Base-by-base conservation (phyloP, 164 flowering plant genomes). In the Brasenia schreberi region DNA sequence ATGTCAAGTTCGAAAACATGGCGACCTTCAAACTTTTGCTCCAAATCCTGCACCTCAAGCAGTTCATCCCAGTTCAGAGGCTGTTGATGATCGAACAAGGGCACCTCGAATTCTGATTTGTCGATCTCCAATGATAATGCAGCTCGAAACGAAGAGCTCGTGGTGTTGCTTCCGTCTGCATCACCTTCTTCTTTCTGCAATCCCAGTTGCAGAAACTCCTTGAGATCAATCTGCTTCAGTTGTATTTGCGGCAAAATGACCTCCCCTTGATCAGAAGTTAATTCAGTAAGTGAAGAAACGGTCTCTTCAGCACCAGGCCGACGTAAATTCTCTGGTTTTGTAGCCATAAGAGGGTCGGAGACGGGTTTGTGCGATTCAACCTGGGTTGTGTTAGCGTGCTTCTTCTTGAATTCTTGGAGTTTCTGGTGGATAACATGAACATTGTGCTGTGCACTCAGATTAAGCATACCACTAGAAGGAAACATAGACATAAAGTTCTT, bases 341-440 rank as follows among this genome's bases (percentile, higher is more conserved):
- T 17, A 60, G 6, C 23, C 65, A 65, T 53, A 61, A 39, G 68
- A 71, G 53, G 67, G 19, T 63, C 65, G 76, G 14, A 75, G 68
- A 60, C 76, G 71, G 11, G 87, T 7, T 27, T 66, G 68, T 12
- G 71, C 53, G 14, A 65, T 64, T 27, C 68, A 27, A 18, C 74
- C 65, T 19, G 76, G 19, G 33, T 69, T 78, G n/a, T 65, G 4
- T 70, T 23, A 43, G 69, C 64, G 3, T 69, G 80, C 27, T 73
- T 84, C 68, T 80, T 81, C 84, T 88, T 84, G 64, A 94, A 83
- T 45, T 87, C 92, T 68, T 94, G 82, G 19, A 94, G 89, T 75
- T 87, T 83, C 72, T 94, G 99, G 73, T 91, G 97, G 70, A 94
- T 94, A 66, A 85, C 85, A 73, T 88, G 96, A 53, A 94, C 93